These are phyloP conservation scores for Aspergillus jensenii DNA, from an alignment of 2,329 filamentous ascomycete genomes.

Conservation along the genomic window DNA sequence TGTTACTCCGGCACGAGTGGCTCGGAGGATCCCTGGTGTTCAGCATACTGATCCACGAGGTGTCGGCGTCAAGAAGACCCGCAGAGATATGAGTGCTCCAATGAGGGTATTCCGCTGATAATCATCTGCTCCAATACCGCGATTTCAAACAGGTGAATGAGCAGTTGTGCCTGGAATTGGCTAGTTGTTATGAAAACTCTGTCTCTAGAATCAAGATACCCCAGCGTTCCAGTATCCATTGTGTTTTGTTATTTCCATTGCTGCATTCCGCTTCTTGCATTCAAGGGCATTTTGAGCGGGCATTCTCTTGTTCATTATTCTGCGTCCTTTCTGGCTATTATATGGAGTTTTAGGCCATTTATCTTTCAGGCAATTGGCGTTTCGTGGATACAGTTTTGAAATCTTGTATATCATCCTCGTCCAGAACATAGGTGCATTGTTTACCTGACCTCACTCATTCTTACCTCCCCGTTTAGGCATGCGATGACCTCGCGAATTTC, in stretches of 20 bases:
- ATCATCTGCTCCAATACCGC: not conserved
- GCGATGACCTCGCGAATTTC: constrained; percentile 5
- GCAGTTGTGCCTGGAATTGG: not conserved
- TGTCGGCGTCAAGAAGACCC: constrained; percentile 28
- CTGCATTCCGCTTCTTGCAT: not conserved
- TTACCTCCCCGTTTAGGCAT: not conserved
- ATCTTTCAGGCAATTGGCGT: not conserved
- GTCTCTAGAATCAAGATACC: constrained; percentile 30
- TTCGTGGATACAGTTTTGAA: not conserved
- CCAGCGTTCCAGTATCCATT: constrained; percentile 22
- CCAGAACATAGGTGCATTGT: constrained; percentile 1
- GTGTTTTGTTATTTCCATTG: constrained; percentile 13
- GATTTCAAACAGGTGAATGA: not conserved
- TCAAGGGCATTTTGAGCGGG: not conserved
- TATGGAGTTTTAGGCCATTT: not conserved
- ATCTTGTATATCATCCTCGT: not conserved
- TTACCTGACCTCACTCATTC: not conserved
- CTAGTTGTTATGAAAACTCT: constrained; percentile 12
- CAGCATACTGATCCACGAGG: constrained; percentile 28
- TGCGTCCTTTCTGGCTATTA: not conserved
- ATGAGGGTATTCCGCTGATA: constrained; percentile 32
- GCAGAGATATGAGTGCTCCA: constrained; percentile 41
- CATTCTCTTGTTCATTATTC: not conserved
- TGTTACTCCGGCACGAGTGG: constrained; percentile 25
- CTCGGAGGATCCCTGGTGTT: constrained; percentile 35